Evolutionary conservation across 768 basidiomycete genomes (phyloP).

Genomic region (Podaxis sp.): DNA sequence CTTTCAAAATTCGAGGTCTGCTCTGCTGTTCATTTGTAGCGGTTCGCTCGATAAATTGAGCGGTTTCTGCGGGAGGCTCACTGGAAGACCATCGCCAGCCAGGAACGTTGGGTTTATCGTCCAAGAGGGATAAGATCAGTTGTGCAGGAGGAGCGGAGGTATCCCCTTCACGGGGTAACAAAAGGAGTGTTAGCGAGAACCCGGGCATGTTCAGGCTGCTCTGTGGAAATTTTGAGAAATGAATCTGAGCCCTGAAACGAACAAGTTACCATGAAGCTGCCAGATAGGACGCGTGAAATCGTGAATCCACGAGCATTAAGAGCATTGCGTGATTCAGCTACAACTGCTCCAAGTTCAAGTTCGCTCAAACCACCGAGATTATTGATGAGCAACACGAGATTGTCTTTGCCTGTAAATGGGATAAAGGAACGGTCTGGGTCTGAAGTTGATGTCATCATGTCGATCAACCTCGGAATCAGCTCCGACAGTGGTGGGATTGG

Average conservation of each 20-base stretch:
- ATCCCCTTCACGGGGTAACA: constrained; percentile 57
- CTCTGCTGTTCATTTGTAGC: constrained; percentile 12
- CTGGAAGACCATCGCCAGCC: constrained; percentile 84
- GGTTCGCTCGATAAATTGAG: constrained; percentile 15
- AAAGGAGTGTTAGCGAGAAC: constrained; percentile 80
- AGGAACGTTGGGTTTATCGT: constrained; percentile 64
- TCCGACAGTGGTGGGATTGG: constrained; percentile 71
- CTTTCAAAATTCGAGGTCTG: constrained; percentile 22
- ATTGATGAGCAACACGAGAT: constrained; percentile 80
- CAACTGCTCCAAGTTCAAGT: constrained; percentile 74
- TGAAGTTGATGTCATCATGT: constrained; percentile 65
- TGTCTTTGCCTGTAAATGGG: constrained; percentile 66
- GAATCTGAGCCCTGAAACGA: neutral
- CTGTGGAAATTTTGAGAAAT: constrained; percentile 33
- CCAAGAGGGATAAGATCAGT: constrained; percentile 65
- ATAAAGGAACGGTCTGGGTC: constrained; percentile 81
- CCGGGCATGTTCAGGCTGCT: constrained; percentile 94
- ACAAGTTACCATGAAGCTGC: constrained; percentile 78
- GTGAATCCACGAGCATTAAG: constrained; percentile 57
- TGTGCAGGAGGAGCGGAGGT: constrained; percentile 35
- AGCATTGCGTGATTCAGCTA: constrained; percentile 55
- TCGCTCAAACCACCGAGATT: constrained; percentile 87
- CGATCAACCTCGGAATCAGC: constrained; percentile 69
- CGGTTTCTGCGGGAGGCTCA: constrained; percentile 31
- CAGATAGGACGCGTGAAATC: constrained; percentile 65